Percentiles rank a stretch among this genome's conserved stretches.
phyloP scores from a whole-genome alignment of 305 asterid genomes.

The Petunia hybrid region DNA sequence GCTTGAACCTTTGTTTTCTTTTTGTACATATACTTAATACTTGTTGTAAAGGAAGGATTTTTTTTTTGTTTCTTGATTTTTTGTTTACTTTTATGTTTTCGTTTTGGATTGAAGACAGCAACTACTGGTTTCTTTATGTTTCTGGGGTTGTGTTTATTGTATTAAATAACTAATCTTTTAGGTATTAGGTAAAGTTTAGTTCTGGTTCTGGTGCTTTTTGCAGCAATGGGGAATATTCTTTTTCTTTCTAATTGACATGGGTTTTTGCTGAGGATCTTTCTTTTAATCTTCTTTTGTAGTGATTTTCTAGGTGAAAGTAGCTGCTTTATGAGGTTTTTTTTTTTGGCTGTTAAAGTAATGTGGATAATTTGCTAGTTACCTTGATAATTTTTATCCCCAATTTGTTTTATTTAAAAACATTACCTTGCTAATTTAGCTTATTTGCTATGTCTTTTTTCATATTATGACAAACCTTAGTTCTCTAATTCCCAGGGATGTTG shows the following conservation, averaged over 20 bases:
- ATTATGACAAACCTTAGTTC: neutral
- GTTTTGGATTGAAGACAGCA: neutral
- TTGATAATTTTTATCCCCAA: neutral
- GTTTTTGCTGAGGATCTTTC: slow-evolving; percentile 1
- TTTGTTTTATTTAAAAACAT: neutral
- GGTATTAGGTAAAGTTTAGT: slow-evolving; percentile 6
- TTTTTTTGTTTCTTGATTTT: neutral
- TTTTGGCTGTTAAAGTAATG: neutral
- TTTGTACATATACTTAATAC: slow-evolving; percentile 15
- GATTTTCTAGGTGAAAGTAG: neutral
- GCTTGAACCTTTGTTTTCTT: neutral
- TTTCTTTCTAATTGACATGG: neutral
- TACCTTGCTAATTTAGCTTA: neutral
- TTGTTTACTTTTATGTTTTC: neutral
- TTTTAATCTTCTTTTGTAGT: neutral
- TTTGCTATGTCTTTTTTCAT: slow-evolving; percentile 16
- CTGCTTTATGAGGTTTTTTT: neutral
- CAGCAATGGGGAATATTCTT: slow-evolving; percentile 9
- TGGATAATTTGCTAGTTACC: neutral
- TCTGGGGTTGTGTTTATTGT: neutral
- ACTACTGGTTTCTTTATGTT: neutral
- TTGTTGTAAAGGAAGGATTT: neutral
- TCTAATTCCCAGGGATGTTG: neutral
- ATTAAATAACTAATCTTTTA: neutral
- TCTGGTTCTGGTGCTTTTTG: slow-evolving; percentile 18